These are phyloP conservation scores for Verticillium longisporum DNA, from an alignment of 2,329 filamentous ascomycete species.

Conservation along the genomic window DNA sequence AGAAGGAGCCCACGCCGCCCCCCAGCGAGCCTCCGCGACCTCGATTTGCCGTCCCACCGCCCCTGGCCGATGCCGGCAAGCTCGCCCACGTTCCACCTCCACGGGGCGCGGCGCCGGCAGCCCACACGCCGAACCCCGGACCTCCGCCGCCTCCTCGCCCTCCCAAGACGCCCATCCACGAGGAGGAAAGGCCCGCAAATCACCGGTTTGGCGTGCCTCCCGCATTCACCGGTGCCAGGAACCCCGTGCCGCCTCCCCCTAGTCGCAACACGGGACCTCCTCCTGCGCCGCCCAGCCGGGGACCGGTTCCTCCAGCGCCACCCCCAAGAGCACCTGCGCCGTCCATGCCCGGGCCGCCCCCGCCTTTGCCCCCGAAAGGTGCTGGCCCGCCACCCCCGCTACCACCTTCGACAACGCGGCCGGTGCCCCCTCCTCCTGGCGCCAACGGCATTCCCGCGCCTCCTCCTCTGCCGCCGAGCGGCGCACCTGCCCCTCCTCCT, in stretches of 20 bases:
- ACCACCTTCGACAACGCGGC: conserved; percentile 44
- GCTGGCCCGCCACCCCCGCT: conserved; percentile 35
- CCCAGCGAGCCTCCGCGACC: conserved; percentile 51
- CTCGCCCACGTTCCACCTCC: conserved; percentile 55
- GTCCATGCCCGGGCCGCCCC: conserved; percentile 17
- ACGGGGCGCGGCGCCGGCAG: conserved; percentile 33
- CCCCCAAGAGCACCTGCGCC: conserved; percentile 19
- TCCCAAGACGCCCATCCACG: conserved; percentile 64
- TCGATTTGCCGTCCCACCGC: conserved; percentile 52
- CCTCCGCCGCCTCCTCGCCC: conserved; percentile 64
- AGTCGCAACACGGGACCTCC: conserved; percentile 66
- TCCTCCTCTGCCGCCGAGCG: conserved; percentile 22
- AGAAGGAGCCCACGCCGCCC: conserved; percentile 53
- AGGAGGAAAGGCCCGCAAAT: conserved; percentile 43
- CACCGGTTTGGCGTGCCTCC: conserved; percentile 73
- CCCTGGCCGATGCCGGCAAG: conserved; percentile 83
- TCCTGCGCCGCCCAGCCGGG: conserved; percentile 50
- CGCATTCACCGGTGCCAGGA: conserved; percentile 61
- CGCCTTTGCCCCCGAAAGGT: conserved; percentile 40
- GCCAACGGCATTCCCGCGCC: conserved; percentile 30
- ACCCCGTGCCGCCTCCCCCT: conserved; percentile 64
- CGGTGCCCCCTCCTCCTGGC: conserved; percentile 45
- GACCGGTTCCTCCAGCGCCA: conserved; percentile 19
- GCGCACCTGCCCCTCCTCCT: conserved; percentile 36
- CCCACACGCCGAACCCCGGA: conserved; percentile 30